Evolutionary conservation across 306 rosid genomes (phyloP).

Genomic region (Betula pendula): DNA sequence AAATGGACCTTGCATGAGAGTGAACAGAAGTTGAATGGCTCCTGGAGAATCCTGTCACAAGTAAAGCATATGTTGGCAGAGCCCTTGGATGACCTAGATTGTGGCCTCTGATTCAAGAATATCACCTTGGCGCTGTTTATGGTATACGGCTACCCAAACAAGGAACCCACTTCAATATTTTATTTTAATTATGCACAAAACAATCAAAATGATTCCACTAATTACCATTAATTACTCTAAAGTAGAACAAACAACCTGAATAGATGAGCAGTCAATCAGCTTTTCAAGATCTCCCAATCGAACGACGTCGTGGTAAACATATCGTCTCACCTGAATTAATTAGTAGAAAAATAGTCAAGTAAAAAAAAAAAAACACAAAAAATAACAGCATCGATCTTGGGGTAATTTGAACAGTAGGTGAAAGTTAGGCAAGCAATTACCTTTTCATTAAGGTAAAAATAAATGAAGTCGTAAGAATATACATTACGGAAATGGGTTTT

Average conservation of each 20-base stretch:
- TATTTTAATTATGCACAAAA: background rate
- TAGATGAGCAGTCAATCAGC: constrained; percentile 81
- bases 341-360: background rate
- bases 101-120: constrained; percentile 92
- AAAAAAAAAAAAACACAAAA: constrained; percentile 12
- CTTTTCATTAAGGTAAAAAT: constrained; percentile 26
- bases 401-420: constrained; percentile 24
- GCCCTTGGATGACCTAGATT: constrained; percentile 73
- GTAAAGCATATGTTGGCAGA: constrained; percentile 77
- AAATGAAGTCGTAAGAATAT: constrained; percentile 39
- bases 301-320: constrained; percentile 92
- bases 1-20: constrained; percentile 89
- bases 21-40: constrained; percentile 88
- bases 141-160: constrained; percentile 77
- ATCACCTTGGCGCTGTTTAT: constrained; percentile 93
- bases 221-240: background rate
- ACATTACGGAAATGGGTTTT: constrained; percentile 37
- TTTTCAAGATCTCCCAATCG: constrained; percentile 86
- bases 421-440: too few relatives aligned
- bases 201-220: background rate
- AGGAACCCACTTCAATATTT: background rate
- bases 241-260: constrained; percentile 61
- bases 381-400: background rate
- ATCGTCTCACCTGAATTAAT: constrained; percentile 93
- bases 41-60: constrained; percentile 91